Evolutionary conservation across 208 protist genomes (phyloP), one percentile per base, ranked within the genome.

Genomic region (Leishmania turanica): DNA sequence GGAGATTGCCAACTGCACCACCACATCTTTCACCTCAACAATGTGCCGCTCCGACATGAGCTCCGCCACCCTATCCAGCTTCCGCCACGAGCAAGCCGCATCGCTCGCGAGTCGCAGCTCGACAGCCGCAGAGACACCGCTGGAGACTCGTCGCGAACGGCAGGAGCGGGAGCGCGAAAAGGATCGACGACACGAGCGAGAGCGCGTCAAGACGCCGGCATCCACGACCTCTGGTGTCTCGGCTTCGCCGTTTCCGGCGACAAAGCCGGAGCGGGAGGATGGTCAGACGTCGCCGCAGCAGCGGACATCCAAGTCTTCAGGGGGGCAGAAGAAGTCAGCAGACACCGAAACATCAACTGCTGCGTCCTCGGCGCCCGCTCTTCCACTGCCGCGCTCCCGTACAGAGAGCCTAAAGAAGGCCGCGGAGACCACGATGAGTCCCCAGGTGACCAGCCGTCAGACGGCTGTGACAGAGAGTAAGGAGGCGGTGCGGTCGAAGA

Each of bases 341-440:
- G 72, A 49, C 7, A 51, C 11, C 37, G 37, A 5, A 7, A 19
- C 74, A 27, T 24, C 34, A 40, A 45, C 53, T 3, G n/a, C 21
- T 40, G 13, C 47, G 34, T 37, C 24, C 40, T 47, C 37, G 31
- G 31, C 40, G 49, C 21, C 81, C 34, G 62, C 27, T 13, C 42
- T 79, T 42, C 73, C 77, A 34, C 17, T 82, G 47, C 74, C 77
- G 6, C 82, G 78, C 9, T 86, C 82, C 31, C 78, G 73, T 31
- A 66, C 66, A 0, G 78, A 86, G 37, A 73, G 56, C 37, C 60
- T 79, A 42, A 72, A 78, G 64, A 81, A 47, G 56, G 24, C 11
- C 1, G 40, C 27, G 15, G 74, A 68, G 3, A 0, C 72, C 42
- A 7, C 19, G 53, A 42, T 24, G n/a, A 19, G 6, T 4, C 6